Evolutionary conservation across 2,329 filamentous ascomycete genomes (phyloP).

Genomic region (Diaporthe velutina): DNA sequence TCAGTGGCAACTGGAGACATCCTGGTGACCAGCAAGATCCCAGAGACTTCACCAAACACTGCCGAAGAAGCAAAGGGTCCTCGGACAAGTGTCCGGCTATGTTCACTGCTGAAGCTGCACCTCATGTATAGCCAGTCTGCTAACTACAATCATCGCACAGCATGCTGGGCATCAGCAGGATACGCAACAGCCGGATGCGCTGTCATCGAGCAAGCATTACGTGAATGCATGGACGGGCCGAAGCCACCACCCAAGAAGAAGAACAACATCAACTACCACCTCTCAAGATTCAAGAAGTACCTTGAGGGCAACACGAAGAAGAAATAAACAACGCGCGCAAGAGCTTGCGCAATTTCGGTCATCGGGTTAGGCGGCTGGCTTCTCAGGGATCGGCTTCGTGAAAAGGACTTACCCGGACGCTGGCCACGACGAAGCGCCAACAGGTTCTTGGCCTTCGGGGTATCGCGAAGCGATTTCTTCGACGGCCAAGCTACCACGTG

Average conservation of each 20-base stretch:
- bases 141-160: slow-evolving; percentile 56
- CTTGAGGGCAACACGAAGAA: slow-evolving; percentile 73
- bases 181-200: slow-evolving; percentile 73
- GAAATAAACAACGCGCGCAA: slow-evolving; percentile 39
- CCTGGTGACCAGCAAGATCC: not conserved
- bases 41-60: not conserved
- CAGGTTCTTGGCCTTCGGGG: not conserved
- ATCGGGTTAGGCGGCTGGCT: not conserved
- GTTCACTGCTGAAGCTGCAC: not conserved
- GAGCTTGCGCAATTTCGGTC: not conserved
- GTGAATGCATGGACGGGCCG: slow-evolving; percentile 84
- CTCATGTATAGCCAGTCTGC: not conserved
- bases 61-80: not conserved
- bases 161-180: slow-evolving; percentile 87
- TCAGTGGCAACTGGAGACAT: not conserved
- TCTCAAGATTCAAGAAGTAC: slow-evolving; percentile 81
- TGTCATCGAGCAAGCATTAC: slow-evolving; percentile 70
- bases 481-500: not conserved
- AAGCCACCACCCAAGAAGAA: slow-evolving; percentile 62
- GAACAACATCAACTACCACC: slow-evolving; percentile 93
- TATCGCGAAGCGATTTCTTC: not conserved
- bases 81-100: not conserved
- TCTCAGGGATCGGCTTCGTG: not conserved
- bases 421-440: not conserved
- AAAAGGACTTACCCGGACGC: not conserved